These are phyloP conservation scores for Circinella umbellata DNA, from an alignment of 371 early-diverging fungal genomes.

Conservation along the genomic window DNA sequence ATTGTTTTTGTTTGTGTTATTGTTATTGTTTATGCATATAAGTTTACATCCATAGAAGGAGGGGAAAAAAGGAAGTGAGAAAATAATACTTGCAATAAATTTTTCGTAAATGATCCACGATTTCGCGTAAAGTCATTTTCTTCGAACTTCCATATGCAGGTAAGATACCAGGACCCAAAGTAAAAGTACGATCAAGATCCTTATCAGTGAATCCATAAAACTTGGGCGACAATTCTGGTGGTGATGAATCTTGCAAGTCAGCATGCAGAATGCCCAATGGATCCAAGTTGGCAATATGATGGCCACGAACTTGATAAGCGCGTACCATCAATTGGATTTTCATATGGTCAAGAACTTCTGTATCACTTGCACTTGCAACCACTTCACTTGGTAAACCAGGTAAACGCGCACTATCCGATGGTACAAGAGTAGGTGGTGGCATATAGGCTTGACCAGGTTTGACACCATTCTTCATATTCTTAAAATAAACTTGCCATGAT, in stretches of 20 bases:
- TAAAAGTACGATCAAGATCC: constrained; percentile 91
- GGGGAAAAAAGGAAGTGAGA: neutral
- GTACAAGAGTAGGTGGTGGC: constrained; percentile 82
- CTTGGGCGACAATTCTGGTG: constrained; percentile 83
- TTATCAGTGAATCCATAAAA: constrained; percentile 94
- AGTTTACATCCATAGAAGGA: neutral
- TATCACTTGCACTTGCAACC: constrained; percentile 36
- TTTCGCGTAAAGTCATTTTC: constrained; percentile 87
- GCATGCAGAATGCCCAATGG: constrained; percentile 86
- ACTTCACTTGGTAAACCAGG: constrained; percentile 59
- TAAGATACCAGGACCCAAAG: constrained; percentile 93
- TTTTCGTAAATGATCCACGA: constrained; percentile 78
- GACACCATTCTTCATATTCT: constrained; percentile 80
- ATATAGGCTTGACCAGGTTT: constrained; percentile 78
- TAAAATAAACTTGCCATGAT: constrained; percentile 97
- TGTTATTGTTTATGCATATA: neutral
- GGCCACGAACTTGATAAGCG: constrained; percentile 97
- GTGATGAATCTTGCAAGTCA: constrained; percentile 60
- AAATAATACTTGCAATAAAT: constrained; percentile 79
- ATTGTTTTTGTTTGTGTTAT: constrained; percentile 7
- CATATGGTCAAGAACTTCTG: constrained; percentile 90
- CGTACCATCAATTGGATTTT: constrained; percentile 97
- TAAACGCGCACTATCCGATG: constrained; percentile 70
- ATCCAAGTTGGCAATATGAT: constrained; percentile 93
- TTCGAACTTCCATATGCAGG: constrained; percentile 81